Base-by-base conservation (phyloP, 2,329 filamentous ascomycete genomes). In the Penicillium fuscoglaucum region DNA sequence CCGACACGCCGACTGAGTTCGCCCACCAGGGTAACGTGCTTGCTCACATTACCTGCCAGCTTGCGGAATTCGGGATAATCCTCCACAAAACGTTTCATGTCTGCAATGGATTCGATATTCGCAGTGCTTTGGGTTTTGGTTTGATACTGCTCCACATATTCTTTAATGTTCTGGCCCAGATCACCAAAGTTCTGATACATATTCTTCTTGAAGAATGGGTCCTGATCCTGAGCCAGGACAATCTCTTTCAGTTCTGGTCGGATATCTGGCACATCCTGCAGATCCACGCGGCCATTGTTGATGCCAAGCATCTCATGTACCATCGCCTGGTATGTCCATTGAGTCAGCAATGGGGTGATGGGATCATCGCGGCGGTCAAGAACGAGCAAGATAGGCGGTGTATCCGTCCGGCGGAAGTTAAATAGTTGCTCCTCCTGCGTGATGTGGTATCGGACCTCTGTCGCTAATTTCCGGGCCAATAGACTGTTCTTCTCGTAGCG, bases 251-350 rank as follows among this genome's bases (percentile, higher is more conserved):
- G 81, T 73, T 97, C 93, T 1, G 91, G 89, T 17, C 90, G 83
- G 56, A 96, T 86, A 55, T 96, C 92, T 13, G 90, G 90, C 0
- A 96, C 87, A 55, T 90, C 85, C 61, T 88, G 89, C 35, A 99
- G 81, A 70, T 96, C 90, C 0, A 99, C 95, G 51, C 93, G 85
- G n/a, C 95, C 95, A 72, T 98, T 98, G 58, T 90, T 86, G 65
- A 99, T 96, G 6, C 95, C 95, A 13, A 99, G 82, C 2, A 98
- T 79, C 70, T 99, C 95, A 72, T 99, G 95, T 0, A 99, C 95
- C 93, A 99, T 99, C n/a, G 95, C 95, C 77, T 99, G 95, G 71
- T 99, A 99, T 28, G 95, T 99, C 95, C 95, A 99, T 73, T 99
- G 95, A 3, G 92, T 96, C 49, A 99, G 83, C 12, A 99, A 80